A percentile compares a stretch with the other conserved stretches of the same genome.
phyloP scores from a whole-genome alignment of 495 filamentous ascomycete species.

The Daldinia bambusicola region DNA sequence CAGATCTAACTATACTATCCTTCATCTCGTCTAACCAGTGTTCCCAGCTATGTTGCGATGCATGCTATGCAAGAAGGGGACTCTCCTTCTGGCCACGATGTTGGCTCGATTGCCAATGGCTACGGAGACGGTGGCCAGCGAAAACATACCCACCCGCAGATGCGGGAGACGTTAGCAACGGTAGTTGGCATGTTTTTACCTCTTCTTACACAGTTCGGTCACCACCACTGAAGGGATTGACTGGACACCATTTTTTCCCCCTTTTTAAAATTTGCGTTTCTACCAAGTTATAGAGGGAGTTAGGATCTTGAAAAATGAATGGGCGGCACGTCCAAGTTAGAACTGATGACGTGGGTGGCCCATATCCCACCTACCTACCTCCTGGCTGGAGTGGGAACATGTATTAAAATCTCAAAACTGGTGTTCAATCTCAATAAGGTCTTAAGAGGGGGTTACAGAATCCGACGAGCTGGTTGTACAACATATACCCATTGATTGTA shows the following conservation, averaged over 20 bases:
- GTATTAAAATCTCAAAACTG: constrained; percentile 17
- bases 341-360: constrained; percentile 5
- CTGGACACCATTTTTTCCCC: constrained; percentile 22
- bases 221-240: constrained; percentile 71
- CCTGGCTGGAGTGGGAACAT: constrained; percentile 5
- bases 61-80: constrained; percentile 94
- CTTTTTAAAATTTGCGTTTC: constrained; percentile 31
- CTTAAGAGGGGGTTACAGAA: constrained; percentile 7
- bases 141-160: constrained; percentile 62
- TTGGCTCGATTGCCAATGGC: constrained; percentile 67
- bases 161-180: constrained; percentile 75
- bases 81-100: constrained; percentile 58
- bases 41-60: constrained; percentile 91
- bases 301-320: constrained; percentile 27
- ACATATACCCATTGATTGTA: constrained; percentile 41
- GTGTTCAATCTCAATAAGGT: constrained; percentile 21
- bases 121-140: constrained; percentile 70
- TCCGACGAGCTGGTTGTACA: constrained; percentile 20
- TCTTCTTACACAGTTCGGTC: constrained; percentile 87
- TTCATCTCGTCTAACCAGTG: constrained; percentile 33
- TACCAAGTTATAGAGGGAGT: constrained; percentile 35
- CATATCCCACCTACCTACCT: constrained; percentile 7
- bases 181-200: constrained; percentile 92
- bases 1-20: neutral
- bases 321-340: constrained; percentile 17